Base-by-base conservation (phyloP, 306 rosid genomes). In the Benincasa hispida region DNA sequence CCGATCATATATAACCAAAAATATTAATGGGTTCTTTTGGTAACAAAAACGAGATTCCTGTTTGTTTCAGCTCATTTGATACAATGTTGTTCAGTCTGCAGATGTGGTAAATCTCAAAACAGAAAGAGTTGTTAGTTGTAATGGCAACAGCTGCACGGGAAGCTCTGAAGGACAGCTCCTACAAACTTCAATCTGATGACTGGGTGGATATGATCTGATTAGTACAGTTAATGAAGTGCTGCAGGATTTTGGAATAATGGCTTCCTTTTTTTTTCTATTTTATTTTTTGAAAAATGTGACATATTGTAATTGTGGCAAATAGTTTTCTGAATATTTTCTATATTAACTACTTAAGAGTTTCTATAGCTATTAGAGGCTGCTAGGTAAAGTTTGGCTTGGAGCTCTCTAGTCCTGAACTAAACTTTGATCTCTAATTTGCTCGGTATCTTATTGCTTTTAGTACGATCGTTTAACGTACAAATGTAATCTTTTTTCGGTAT, bases 201-300 rank as follows among this genome's bases (percentile, higher is more conserved):
- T 45, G 30, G 14, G 12, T 45, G 56, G 41, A 34, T 42, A 0
- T 69, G 22, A 45, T 69, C 5, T 35, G 2, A 37, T 37, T 45
- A 45, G 1, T 45, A 13, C 54, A 10, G 10, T 15, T 72, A 41
- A 25, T 48, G 45, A 41, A 41, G 74, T 70, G 75, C 35, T 24
- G 56, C 35, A 47, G 34, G 75, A 68, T 68, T 68, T 47, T 47
- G 61, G 17, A 72, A 72, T 72, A 72, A 72, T 72, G 76, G 76
- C 50, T 65, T 34, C 25, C 15, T 63, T 17, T 62, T 18, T 61
- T 19, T 19, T 10, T 11, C 10, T 27, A 34, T 37, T 66, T 19
- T 39, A 9, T 66, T 67, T n/a, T 39, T 72, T 18, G n/a, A n/a
- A n/a, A 30, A 70, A 12, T 45, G 76, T 70, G 76, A 48, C 76